Evolutionary conservation across 1,139 yeast genomes (phyloP), one percentile per base, ranked within the genome.

Genomic region (Debaryomyces sp.): DNA sequence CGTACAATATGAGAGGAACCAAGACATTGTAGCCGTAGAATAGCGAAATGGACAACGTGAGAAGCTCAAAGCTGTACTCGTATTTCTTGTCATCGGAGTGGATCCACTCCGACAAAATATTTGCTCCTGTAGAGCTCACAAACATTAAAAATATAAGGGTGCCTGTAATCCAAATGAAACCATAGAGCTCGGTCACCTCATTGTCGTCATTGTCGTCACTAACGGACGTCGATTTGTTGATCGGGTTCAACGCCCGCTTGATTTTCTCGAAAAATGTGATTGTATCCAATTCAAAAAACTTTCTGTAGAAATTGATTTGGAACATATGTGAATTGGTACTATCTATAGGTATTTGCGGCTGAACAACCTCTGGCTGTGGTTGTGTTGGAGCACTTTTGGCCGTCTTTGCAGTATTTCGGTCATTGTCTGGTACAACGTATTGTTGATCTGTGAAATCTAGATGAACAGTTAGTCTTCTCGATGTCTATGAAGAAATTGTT

Each of bases 141-240:
- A 89, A 89, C 64, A 89, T 74, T 38, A 84, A 72, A 54, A 87
- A 84, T 1, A 88, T 82, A 47, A 88, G 80, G 0, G 96, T 86
- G 0, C 90, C 89, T 10, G 91, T 86, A 41, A 89, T 83, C 96
- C 96, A 89, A 40, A 89, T 73, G 24, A 91, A 87, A 1, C 96
- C 96, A 60, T 89, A 89, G 46, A 89, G 68, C 60, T 89, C 96
- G 2, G 84, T 76, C 5, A 68, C 64, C 10, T 70, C 71, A 21
- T 68, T 68, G 39, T 71, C 72, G n/a, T 67, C 68, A 10, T 67
- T 71, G 9, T 60, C 59, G 4, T 50, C 54, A 17, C 52, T 59
- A 15, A 54, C 51, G 3, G 63, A 55, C 7, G 56, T 60, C 1
- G 61, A 44, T 26, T 63, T 61, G 44, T 67, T 66, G 26, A 80